Conservation (phyloP, 129 eudicot species). For the carrot (Daucus carota) region DH1_v3.0 NC_030387.2:41721001-41721500, state of each 20-base stretch:
- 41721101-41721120: neutral
- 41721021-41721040: too few species aligned
- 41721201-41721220: neutral
- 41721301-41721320: constrained; percentile 86
- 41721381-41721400: neutral
- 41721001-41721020: too few species aligned
- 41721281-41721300: too few species aligned
- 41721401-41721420: neutral
- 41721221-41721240: neutral
- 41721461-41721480: neutral
- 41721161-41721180: neutral
- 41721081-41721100: too few species aligned
- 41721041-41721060: too few species aligned
- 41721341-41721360: constrained; percentile 91
- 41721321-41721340: constrained; percentile 90
- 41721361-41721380: constrained; percentile 69
- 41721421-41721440: neutral
- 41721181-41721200: neutral
- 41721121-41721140: neutral
- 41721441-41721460: neutral
- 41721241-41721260: neutral
- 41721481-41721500: neutral
- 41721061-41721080: too few species aligned
- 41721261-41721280: neutral
- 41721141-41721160: neutral